Evolutionary conservation across 129 eudicot genomes (phyloP).

Genomic region (Escallonia rubra): DNA sequence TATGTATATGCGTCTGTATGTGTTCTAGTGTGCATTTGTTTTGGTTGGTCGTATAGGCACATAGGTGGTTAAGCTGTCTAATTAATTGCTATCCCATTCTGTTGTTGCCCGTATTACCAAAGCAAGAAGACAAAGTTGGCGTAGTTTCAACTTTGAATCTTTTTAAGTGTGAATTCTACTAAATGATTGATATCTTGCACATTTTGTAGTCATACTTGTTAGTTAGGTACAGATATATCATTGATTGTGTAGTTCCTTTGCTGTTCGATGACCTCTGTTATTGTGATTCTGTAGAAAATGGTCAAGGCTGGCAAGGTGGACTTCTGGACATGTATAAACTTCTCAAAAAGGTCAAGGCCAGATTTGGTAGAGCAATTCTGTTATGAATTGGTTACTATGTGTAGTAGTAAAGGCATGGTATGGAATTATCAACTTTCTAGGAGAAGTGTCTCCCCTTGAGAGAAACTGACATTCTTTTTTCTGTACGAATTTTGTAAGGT

Average conservation of each 20-base stretch:
- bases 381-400: slow-evolving; percentile 41
- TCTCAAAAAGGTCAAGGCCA: slow-evolving; percentile 30
- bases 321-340: slow-evolving; percentile 58
- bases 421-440: background rate
- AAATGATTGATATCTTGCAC: too few relatives aligned
- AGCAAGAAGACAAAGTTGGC: too few relatives aligned
- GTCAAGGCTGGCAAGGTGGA: slow-evolving; percentile 53
- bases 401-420: slow-evolving; percentile 77
- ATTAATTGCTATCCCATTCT: too few relatives aligned
- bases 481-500: slow-evolving; percentile 26
- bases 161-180: too few relatives aligned
- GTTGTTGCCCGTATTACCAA: too few relatives aligned
- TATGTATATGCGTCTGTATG: background rate
- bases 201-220: too few relatives aligned
- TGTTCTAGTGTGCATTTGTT: too few relatives aligned
- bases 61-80: too few relatives aligned
- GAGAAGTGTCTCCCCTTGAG: background rate
- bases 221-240: too few relatives aligned
- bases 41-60: too few relatives aligned
- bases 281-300: slow-evolving; percentile 55
- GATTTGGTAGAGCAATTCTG: slow-evolving; percentile 31
- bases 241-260: background rate
- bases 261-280: background rate
- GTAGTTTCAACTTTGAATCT: background rate
- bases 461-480: background rate